Conservation (phyloP, 345 rosid species). For the Hypericum perforatum region DNA sequence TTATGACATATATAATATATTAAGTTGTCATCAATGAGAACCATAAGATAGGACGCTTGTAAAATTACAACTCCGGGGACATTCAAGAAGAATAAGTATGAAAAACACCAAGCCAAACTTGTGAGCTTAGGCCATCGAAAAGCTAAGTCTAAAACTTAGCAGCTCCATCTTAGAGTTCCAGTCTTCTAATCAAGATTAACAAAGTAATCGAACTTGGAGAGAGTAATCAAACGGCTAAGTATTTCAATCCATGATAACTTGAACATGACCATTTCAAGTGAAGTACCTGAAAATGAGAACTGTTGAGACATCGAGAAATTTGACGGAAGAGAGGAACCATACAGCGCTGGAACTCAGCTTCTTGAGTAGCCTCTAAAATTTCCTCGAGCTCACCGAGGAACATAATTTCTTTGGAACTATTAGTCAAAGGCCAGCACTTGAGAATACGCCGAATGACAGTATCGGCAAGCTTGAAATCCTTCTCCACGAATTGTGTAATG, state of each 20-base stretch:
- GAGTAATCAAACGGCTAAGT: not conserved
- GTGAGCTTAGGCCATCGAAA: too few species aligned
- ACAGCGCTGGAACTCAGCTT: conserved; percentile 73
- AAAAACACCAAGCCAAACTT: too few species aligned
- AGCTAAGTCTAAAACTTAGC: too few species aligned
- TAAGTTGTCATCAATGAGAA: too few species aligned
- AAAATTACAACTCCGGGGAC: too few species aligned
- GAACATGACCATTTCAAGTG: conserved; percentile 1
- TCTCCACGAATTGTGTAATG: conserved; percentile 73
- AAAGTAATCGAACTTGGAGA: not conserved
- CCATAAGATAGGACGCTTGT: too few species aligned
- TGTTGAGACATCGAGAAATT: conserved; percentile 54
- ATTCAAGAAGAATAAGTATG: too few species aligned
- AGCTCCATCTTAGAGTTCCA: not conserved
- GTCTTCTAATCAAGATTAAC: too few species aligned
- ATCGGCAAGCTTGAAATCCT: conserved; percentile 71
- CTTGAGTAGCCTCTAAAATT: conserved; percentile 68
- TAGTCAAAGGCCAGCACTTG: conserved; percentile 70
- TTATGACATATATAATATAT: too few species aligned
- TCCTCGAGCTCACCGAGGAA: conserved; percentile 80
- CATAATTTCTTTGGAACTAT: conserved; percentile 76
- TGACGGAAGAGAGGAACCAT: conserved; percentile 61
- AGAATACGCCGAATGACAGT: conserved; percentile 61
- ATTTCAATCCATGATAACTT: not conserved
- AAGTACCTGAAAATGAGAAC: conserved; percentile 72